Evolutionary conservation across 768 basidiomycete genomes (phyloP), one percentile per base, ranked within the genome.

Genomic region (Omphalotus guepiniiformis): DNA sequence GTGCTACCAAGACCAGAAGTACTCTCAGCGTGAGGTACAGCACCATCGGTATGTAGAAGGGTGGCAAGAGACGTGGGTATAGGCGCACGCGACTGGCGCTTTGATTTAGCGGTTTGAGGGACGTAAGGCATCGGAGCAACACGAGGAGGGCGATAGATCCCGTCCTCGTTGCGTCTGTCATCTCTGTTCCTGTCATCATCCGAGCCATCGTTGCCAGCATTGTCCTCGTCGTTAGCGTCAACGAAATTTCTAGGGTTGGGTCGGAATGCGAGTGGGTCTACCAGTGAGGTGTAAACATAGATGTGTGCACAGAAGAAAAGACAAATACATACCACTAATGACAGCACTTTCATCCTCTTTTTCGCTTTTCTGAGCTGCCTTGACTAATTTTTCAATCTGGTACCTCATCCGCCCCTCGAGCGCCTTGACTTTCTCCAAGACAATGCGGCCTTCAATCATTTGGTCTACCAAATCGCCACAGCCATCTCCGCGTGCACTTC

Each of bases 361-460:
- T 19, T 71, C 65, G 15, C 74, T 68, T 55, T 88, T 83, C 48
- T 85, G 80, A 1, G 91, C 85, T 4, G 88, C 65, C 50, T 80
- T 77, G 22, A 94, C 79, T 15, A 99, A 79, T 62, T 98, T 97
- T 55, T 97, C 93, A 57, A 99, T 91, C 63, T 98, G 96, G 63
- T 99, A 97, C 39, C 78, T 81, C 77, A 99, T 87, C 59, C 88
- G 83, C 44, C 74, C 73, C 65, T 98, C 94, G 19, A 99, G 74
- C 0, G 80, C 75, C 50, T 85, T 85, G 39, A 87, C 75, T 68
- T 96, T 97, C 61, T 99, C 96, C 37, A 98, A 76, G 7, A 91
- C 80, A 36, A 93, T 70, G 11, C 93, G 80, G 16, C 78, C 75
- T 59, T 95, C 82, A 26, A 94, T 75, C 71, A 92, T 77, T 1